Base-by-base conservation (phyloP, 257 asterid species). In the Parsonsia alboflavescens region DNA sequence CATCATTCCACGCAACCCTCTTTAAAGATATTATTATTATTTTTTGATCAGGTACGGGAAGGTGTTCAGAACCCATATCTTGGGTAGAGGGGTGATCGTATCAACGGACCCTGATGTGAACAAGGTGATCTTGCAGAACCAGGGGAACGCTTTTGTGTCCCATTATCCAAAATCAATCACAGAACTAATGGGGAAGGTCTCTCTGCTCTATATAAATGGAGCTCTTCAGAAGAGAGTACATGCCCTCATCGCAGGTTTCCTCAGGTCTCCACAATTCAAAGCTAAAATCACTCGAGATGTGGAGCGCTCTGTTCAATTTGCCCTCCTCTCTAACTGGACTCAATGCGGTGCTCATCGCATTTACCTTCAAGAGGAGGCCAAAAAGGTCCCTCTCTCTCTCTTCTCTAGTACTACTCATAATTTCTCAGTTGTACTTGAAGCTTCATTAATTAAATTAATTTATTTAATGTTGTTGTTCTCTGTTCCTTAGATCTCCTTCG, bases 131-230 rank as follows among this genome's bases (percentile, higher is more conserved):
- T 76, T 95, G 71, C 94, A 73, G 61, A 91, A 95, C 78, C 91
- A 88, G 7, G 96, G 94, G 11, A 87, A 85, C 54, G 79, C 70
- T 19, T 95, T 95, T 59, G 68, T 88, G 33, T 93, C 99, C 2
- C 85, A 89, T 73, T 95, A 92, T 80, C 99, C 99, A 0, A 92
- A 92, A 82, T 90, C 99, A 13, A 85, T 95, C n/a, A 85, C 90
- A 1, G 96, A 95, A 46, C 86, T 95, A 52, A 81, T 95, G 16
- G 98, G 99, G 22, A 85, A 91, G 73, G 82, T 88, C 48, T 95
- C 99, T 0, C 86, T 95, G n/a, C 81, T 95, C 12, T 93, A 85
- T 84, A 89, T 86, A 46, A 92, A 89, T 65, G 98, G 99, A 12
- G 19, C 91, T 8, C 41, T 85, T 56, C 98, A 95, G 77, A 92